Evolutionary conservation across 139 green algal species (phyloP).

Genomic region (Micractinium sp.): DNA sequence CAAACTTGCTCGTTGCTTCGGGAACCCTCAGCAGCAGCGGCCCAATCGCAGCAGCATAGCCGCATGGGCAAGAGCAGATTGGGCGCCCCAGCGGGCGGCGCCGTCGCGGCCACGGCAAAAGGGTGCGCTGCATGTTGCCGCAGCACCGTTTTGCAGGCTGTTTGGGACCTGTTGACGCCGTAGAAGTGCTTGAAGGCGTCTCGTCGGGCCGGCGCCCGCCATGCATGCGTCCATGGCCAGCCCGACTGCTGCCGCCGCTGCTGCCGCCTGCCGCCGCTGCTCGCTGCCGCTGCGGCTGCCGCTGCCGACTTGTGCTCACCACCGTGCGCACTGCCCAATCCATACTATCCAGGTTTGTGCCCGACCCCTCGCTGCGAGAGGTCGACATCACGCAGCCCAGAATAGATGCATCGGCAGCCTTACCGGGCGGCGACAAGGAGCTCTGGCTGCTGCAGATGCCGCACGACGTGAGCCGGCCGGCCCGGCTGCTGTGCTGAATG

Average conservation of each 20-base stretch:
- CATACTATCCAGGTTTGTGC: not conserved
- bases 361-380: not conserved
- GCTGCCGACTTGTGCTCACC: not conserved
- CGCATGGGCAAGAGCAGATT: no score
- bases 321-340: not conserved
- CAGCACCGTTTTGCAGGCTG: no score
- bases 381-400: slow-evolving; percentile 1
- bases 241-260: not conserved
- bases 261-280: not conserved
- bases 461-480: slow-evolving; percentile 18
- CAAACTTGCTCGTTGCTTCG: no score
- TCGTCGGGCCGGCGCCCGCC: not conserved
- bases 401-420: slow-evolving; percentile 12
- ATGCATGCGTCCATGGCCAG: not conserved
- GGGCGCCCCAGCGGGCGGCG: no score
- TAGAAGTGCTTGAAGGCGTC: no score
- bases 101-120: not conserved
- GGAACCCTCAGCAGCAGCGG: no score
- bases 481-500: not conserved
- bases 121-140: not conserved
- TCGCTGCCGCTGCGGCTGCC: not conserved
- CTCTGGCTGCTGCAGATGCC: slow-evolving; percentile 47
- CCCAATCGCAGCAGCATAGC: no score
- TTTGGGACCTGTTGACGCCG: no score
- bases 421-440: slow-evolving; percentile 24